These are phyloP conservation scores for Mycena crocata DNA, from an alignment of 768 basidiomycete species.

Conservation along the genomic window DNA sequence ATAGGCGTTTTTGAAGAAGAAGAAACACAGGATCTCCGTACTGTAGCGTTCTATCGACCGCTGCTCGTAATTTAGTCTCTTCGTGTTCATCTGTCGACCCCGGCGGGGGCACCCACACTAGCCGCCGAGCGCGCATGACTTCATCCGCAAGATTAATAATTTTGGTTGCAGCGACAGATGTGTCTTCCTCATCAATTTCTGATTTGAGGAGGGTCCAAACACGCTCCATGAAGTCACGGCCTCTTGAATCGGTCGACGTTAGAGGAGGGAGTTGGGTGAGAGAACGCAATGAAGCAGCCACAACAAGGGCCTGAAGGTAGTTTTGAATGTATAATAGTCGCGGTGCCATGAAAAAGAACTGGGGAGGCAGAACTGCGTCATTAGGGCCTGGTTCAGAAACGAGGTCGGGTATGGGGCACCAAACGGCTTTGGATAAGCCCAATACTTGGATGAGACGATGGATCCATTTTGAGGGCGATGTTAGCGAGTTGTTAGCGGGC, in stretches of 20 bases:
- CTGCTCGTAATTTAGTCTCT: constrained; percentile 65
- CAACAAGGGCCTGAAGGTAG: constrained; percentile 75
- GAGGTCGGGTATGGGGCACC: constrained; percentile 45
- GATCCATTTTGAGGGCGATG: too few species aligned
- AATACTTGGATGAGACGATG: constrained; percentile 59
- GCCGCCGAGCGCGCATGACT: constrained; percentile 65
- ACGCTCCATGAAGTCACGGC: constrained; percentile 62
- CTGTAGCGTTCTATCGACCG: constrained; percentile 72
- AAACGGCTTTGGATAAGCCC: constrained; percentile 50
- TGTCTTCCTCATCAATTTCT: constrained; percentile 61
- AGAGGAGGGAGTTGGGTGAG: constrained; percentile 58
- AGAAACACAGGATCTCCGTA: constrained; percentile 74
- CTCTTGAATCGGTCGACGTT: constrained; percentile 28
- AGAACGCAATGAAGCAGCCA: constrained; percentile 69
- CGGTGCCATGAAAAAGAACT: constrained; percentile 70
- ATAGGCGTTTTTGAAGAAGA: constrained; percentile 69
- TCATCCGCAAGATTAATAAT: constrained; percentile 80
- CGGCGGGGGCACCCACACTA: constrained; percentile 34
- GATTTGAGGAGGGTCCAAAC: constrained; percentile 73
- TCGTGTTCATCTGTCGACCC: constrained; percentile 46
- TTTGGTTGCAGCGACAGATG: constrained; percentile 56
- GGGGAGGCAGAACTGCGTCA: constrained; percentile 62
- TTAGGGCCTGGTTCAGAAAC: constrained; percentile 2
- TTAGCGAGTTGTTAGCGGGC: constrained; percentile 33
- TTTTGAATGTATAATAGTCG: constrained; percentile 72